phyloP scores from a whole-genome alignment of 2,329 filamentous ascomycete genomes.

The Xylariaceae sp. region DNA sequence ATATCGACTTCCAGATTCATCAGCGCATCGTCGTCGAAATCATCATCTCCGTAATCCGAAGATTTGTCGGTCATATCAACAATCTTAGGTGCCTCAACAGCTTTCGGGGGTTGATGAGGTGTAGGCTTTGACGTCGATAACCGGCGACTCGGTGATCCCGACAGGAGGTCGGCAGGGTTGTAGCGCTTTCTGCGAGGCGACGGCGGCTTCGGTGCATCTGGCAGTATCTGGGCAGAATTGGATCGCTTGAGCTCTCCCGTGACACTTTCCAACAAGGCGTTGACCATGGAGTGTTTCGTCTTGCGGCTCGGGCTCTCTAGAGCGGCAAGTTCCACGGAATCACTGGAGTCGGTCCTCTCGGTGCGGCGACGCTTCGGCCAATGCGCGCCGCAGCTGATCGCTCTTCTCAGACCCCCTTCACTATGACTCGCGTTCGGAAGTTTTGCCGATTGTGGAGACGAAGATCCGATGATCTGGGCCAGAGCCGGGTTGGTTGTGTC shows the following conservation, averaged over 20 bases:
- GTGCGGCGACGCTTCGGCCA: slow-evolving; percentile 66
- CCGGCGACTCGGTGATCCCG: slow-evolving; percentile 18
- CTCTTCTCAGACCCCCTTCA: slow-evolving; percentile 52
- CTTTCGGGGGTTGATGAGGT: slow-evolving; percentile 9
- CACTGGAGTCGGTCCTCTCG: slow-evolving; percentile 42
- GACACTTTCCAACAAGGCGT: slow-evolving; percentile 62
- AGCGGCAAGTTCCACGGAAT: slow-evolving; percentile 31
- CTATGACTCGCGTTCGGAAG: slow-evolving; percentile 37
- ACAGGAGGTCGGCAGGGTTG: slow-evolving; percentile 16
- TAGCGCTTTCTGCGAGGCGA: slow-evolving; percentile 39
- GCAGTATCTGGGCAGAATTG: slow-evolving; percentile 31
- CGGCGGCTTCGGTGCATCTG: slow-evolving; percentile 37
- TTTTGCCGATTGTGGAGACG: slow-evolving; percentile 58
- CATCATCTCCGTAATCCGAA: slow-evolving; percentile 52
- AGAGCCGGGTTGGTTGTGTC: slow-evolving; percentile 53
- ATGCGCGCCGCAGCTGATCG: slow-evolving; percentile 63
- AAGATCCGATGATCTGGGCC: slow-evolving; percentile 63
- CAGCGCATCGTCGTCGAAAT: slow-evolving; percentile 56
- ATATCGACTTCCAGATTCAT: slow-evolving; percentile 47
- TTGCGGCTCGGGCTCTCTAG: slow-evolving; percentile 41
- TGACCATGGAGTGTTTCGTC: slow-evolving; percentile 54
- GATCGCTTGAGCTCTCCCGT: slow-evolving; percentile 46
- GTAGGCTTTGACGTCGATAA: slow-evolving; percentile 22
- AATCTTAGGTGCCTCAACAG: slow-evolving; percentile 2
- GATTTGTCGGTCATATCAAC: slow-evolving; percentile 13